Conservation (phyloP, 345 rosid genomes). For the Heritiera fomes region DNA sequence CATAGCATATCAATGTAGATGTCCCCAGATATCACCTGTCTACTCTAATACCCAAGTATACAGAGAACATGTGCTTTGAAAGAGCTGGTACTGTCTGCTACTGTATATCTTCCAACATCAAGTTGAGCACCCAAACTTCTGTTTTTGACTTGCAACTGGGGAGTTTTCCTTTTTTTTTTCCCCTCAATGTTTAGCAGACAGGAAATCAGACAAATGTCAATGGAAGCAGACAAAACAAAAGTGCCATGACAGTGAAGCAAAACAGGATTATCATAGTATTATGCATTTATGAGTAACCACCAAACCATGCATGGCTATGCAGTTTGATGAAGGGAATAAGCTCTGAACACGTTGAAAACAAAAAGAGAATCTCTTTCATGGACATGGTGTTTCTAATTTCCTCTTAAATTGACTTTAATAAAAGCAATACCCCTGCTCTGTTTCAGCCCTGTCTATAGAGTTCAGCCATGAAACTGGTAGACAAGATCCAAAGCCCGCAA, state of each 20-base stretch:
- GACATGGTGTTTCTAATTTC: too few relatives aligned
- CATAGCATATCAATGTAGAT: not conserved
- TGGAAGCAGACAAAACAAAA: not conserved
- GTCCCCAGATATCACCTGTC: not conserved
- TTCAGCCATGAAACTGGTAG: conserved; percentile 74
- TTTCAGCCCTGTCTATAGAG: not conserved
- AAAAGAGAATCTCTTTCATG: too few relatives aligned
- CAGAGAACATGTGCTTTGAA: not conserved
- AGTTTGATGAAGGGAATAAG: too few relatives aligned
- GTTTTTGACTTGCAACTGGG: not conserved
- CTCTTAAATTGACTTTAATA: not conserved
- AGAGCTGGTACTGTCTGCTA: not conserved
- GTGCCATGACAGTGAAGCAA: not conserved
- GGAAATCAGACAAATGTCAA: not conserved
- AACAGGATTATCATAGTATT: too few relatives aligned
- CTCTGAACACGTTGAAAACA: too few relatives aligned
- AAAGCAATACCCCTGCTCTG: not conserved
- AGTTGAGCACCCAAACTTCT: not conserved
- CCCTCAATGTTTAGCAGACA: not conserved
- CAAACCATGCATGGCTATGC: too few relatives aligned
- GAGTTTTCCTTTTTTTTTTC: not conserved
- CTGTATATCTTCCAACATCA: not conserved
- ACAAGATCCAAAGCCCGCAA: conserved; percentile 75
- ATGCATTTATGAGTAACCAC: too few relatives aligned
- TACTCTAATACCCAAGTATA: not conserved